phyloP scores from a whole-genome alignment of 352 stramenopile genomes.

The Globisporangium polare region DNA sequence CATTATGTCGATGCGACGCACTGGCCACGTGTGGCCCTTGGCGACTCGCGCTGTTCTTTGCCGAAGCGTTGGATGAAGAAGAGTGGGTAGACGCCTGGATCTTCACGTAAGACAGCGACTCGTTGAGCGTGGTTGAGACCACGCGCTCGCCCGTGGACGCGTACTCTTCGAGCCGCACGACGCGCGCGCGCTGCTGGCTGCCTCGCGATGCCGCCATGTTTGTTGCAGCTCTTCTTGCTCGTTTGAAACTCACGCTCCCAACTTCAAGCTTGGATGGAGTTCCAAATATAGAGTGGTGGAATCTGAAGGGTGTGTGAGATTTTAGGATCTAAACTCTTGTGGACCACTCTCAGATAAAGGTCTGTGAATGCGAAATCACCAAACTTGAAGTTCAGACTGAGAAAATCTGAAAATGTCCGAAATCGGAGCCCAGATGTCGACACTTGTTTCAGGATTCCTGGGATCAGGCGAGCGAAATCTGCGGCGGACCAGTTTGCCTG shows the following conservation, averaged over 20 bases:
- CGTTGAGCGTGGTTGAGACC: constrained; percentile 17
- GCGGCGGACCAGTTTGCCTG: too few relatives aligned
- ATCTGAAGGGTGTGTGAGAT: too few relatives aligned
- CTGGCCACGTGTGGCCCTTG: constrained; percentile 24
- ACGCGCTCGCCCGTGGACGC: constrained; percentile 32
- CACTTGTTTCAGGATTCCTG: too few relatives aligned
- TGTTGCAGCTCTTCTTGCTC: neutral
- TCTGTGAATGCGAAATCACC: too few relatives aligned
- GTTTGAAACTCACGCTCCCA: neutral
- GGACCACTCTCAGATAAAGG: too few relatives aligned
- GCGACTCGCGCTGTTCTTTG: constrained; percentile 1
- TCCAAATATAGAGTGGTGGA: neutral
- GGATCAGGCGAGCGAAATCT: too few relatives aligned
- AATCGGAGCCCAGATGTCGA: too few relatives aligned
- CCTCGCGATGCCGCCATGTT: neutral
- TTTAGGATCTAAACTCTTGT: too few relatives aligned
- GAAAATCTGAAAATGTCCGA: too few relatives aligned
- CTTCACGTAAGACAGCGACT: constrained; percentile 14
- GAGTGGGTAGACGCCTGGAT: constrained; percentile 8
- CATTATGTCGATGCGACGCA: constrained; percentile 57
- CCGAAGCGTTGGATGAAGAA: neutral
- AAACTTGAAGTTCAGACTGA: too few relatives aligned
- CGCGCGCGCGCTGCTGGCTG: constrained; percentile 8
- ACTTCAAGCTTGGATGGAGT: too few relatives aligned
- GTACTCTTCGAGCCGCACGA: constrained; percentile 63